phyloP scores from a whole-genome alignment of 495 filamentous ascomycete genomes.

The Trichoderma virens region DNA sequence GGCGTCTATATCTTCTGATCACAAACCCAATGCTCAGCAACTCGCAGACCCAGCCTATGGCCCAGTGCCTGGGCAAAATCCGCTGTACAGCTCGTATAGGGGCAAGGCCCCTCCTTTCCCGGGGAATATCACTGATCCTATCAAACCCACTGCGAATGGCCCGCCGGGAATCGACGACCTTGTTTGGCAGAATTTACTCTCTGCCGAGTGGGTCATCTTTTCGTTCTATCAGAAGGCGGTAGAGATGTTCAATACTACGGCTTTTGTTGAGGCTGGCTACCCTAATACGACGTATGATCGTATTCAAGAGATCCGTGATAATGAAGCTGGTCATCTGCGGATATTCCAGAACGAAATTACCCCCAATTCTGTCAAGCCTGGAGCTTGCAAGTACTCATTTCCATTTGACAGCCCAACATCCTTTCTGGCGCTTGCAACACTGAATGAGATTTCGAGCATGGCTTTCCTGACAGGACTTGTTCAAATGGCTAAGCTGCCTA shows the following conservation, averaged over 20 bases:
- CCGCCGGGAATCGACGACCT: constrained; percentile 36
- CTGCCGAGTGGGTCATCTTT: constrained; percentile 49
- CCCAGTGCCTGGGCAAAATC: constrained; percentile 35
- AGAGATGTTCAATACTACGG: constrained; percentile 33
- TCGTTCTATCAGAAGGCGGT: constrained; percentile 46
- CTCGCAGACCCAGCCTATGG: constrained; percentile 32
- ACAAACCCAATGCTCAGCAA: constrained; percentile 20
- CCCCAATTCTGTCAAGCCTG: constrained; percentile 43
- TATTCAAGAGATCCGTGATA: constrained; percentile 47
- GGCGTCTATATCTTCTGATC: not conserved
- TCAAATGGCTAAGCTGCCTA: constrained; percentile 29
- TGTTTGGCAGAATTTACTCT: constrained; percentile 46
- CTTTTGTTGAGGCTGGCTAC: constrained; percentile 35
- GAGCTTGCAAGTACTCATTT: constrained; percentile 41
- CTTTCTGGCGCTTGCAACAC: constrained; percentile 39
- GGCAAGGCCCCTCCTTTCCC: constrained; percentile 38
- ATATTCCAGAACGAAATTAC: constrained; percentile 50
- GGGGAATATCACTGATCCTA: constrained; percentile 32
- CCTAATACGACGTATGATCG: constrained; percentile 41
- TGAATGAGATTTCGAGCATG: constrained; percentile 48
- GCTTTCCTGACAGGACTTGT: constrained; percentile 45
- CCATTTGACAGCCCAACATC: constrained; percentile 29
- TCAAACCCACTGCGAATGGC: constrained; percentile 33
- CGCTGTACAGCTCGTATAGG: constrained; percentile 35
- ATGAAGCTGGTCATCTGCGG: constrained; percentile 48